These are phyloP conservation scores for Fusarium incarnatum DNA, from an alignment of 2,329 filamentous ascomycete genomes.

Conservation along the genomic window DNA sequence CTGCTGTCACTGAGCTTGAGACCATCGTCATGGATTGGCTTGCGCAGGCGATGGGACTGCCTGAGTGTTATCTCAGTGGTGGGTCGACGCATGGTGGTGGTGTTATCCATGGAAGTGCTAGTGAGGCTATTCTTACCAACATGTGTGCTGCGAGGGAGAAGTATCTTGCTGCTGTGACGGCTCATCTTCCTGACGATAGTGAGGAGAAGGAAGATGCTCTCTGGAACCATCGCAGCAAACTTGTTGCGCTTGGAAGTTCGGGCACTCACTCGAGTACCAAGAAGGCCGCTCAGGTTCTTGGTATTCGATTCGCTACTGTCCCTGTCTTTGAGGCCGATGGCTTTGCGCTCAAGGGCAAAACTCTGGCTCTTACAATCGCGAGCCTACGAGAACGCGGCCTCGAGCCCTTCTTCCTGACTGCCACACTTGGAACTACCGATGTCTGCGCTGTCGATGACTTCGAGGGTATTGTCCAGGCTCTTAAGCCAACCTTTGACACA, in stretches of 20 bases:
- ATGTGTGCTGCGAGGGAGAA: conserved; percentile 89
- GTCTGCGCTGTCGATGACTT: conserved; percentile 91
- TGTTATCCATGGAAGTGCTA: conserved; percentile 93
- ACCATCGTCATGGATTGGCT: conserved; percentile 95
- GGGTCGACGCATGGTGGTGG: conserved; percentile 81
- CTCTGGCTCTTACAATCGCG: conserved; percentile 71
- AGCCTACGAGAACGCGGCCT: conserved; percentile 76
- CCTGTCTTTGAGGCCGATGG: conserved; percentile 70
- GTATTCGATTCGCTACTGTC: conserved; percentile 82
- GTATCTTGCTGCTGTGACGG: conserved; percentile 72
- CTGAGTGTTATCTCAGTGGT: conserved; percentile 77
- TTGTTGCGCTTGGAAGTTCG: conserved; percentile 85
- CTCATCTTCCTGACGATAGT: conserved; percentile 58
- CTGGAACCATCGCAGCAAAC: conserved; percentile 61
- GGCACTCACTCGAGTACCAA: conserved; percentile 86
- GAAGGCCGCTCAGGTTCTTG: conserved; percentile 88
- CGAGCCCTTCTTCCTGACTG: conserved; percentile 87
- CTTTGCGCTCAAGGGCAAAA: conserved; percentile 76
- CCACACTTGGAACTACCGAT: conserved; percentile 86
- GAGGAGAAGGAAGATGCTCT: conserved; percentile 78
- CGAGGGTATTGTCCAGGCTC: conserved; percentile 68
- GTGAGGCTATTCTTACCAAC: conserved; percentile 86
- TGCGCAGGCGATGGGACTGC: conserved; percentile 78
- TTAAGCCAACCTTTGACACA: conserved; percentile 50
- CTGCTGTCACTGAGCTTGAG: conserved; percentile 92